These are phyloP conservation scores for Naganishia onofrii DNA, from an alignment of 768 basidiomycete species.

Conservation along the genomic window DNA sequence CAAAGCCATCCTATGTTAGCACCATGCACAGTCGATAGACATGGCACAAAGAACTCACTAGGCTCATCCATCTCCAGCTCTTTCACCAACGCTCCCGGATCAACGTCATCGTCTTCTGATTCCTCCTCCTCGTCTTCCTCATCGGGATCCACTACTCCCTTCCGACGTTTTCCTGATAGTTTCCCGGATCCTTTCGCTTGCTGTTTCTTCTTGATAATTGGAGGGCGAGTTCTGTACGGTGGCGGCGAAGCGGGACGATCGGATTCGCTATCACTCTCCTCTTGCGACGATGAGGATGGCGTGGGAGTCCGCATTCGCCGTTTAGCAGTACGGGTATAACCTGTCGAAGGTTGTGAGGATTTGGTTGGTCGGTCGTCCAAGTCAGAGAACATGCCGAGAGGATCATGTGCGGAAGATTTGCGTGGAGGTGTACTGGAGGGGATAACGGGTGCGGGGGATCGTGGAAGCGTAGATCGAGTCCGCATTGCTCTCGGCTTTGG, in stretches of 20 bases:
- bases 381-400: constrained; percentile 15
- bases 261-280: neutral
- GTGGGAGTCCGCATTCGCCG: neutral
- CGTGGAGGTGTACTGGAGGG: neutral
- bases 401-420: neutral
- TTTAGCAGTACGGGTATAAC: neutral
- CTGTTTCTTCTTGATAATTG: constrained; percentile 5
- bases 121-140: constrained; percentile 33
- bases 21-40: neutral
- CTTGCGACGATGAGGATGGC: neutral
- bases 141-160: constrained; percentile 36
- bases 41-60: constrained; percentile 26
- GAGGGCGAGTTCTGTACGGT: constrained; percentile 11
- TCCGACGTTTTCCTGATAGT: neutral
- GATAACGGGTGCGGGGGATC: neutral
- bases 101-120: constrained; percentile 35
- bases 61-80: constrained; percentile 48
- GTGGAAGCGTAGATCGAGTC: neutral
- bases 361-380: neutral
- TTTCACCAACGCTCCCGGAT: constrained; percentile 29
- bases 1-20: neutral
- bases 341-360: neutral
- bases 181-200: neutral
- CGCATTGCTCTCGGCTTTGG: neutral
- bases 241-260: constrained; percentile 7